Percentiles rank a stretch among this genome's conserved stretches.
These are phyloP conservation scores for Podaxis pistillaris DNA, from an alignment of 768 basidiomycete species.

Conservation along the genomic window DNA sequence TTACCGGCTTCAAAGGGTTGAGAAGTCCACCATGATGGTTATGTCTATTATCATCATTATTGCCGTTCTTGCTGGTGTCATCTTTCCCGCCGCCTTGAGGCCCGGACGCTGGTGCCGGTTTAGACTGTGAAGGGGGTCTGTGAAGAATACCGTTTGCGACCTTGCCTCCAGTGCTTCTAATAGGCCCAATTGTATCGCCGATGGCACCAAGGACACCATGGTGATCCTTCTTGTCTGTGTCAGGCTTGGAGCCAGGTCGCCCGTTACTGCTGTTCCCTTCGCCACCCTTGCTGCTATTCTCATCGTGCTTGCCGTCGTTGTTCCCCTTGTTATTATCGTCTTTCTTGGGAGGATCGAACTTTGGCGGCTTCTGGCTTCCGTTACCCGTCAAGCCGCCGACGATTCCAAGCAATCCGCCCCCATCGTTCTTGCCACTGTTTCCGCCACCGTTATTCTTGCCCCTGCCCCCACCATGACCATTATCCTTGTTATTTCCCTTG, in stretches of 20 bases:
- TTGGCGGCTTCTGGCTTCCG: neutral
- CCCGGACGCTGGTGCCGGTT: neutral
- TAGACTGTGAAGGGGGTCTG: neutral
- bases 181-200: too few species aligned
- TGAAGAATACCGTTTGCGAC: too few species aligned
- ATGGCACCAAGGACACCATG: neutral
- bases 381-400: neutral
- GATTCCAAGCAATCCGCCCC: neutral
- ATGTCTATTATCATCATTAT: neutral
- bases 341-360: neutral
- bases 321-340: neutral
- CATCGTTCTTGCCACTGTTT: neutral
- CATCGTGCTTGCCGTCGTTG: too few species aligned
- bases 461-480: neutral
- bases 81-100: neutral
- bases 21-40: neutral
- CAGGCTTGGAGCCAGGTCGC: too few species aligned
- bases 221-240: neutral
- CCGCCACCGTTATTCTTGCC: neutral
- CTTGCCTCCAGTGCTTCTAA: too few species aligned
- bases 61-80: neutral
- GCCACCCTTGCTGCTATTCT: too few species aligned
- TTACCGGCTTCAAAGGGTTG: neutral
- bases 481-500: neutral
- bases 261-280: too few species aligned